phyloP scores from a whole-genome alignment of 2,329 filamentous ascomycete species.

The Diaporthe humulicola region DNA sequence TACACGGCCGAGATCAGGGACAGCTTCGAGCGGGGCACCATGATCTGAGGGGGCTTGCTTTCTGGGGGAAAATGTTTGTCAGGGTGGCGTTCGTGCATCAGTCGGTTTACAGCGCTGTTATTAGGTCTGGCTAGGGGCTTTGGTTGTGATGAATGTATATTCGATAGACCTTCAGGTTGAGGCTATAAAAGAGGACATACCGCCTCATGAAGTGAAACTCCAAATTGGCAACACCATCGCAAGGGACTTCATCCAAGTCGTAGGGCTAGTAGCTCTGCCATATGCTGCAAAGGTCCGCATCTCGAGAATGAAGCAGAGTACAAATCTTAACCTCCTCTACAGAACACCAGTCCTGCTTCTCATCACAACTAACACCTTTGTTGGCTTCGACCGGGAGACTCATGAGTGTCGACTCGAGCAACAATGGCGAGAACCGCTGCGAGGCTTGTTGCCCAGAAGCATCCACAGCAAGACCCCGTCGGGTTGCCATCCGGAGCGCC shows the following conservation, averaged over 20 bases:
- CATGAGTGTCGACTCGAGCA: too few species aligned
- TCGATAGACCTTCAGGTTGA: not conserved
- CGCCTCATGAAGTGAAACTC: not conserved
- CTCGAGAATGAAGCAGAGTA: not conserved
- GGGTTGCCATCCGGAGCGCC: not conserved
- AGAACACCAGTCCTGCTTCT: not conserved
- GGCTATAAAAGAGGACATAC: not conserved
- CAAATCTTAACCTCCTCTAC: not conserved
- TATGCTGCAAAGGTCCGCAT: not conserved
- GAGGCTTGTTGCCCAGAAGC: not conserved
- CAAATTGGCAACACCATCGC: not conserved
- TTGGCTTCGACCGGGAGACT: not conserved
- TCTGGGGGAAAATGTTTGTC: not conserved
- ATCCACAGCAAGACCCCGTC: not conserved
- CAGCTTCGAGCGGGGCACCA: conserved; percentile 96
- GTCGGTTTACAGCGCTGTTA: conserved; percentile 11
- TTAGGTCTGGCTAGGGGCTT: not conserved
- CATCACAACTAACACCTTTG: too few species aligned
- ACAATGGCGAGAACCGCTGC: not conserved
- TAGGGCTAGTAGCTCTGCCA: not conserved
- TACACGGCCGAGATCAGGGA: conserved; percentile 98
- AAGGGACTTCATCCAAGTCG: not conserved
- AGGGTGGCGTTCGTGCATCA: conserved; percentile 2
- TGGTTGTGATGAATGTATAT: not conserved
- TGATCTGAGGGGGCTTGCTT: conserved; percentile 72